These are phyloP conservation scores for Penicillium coffeae DNA, from an alignment of 495 filamentous ascomycete genomes.

Conservation along the genomic window DNA sequence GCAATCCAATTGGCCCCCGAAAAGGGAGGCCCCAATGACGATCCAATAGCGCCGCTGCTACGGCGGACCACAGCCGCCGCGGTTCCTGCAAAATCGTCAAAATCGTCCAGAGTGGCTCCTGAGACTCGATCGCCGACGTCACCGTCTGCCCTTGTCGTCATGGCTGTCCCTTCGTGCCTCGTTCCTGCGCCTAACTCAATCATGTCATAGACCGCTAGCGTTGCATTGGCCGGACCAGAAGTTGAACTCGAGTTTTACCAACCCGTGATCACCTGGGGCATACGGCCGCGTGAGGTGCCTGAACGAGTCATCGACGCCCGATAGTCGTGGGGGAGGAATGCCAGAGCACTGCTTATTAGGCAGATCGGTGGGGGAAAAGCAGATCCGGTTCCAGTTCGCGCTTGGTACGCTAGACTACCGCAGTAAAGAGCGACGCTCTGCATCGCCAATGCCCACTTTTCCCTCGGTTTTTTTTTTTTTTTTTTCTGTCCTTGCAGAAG, in stretches of 20 bases:
- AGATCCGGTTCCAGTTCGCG: background rate
- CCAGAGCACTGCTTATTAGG: conserved; percentile 19
- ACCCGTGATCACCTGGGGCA: background rate
- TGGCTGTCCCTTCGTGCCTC: conserved; percentile 1
- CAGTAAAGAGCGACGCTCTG: background rate
- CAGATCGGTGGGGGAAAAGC: conserved; percentile 13
- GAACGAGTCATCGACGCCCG: conserved; percentile 4
- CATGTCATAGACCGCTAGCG: conserved; percentile 13
- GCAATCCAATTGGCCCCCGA: conserved; percentile 7
- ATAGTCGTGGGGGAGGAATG: conserved; percentile 16
- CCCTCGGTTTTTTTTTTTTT: too few relatives aligned
- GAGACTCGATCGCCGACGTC: conserved; percentile 28
- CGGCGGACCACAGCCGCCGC: background rate
- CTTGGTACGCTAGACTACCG: conserved; percentile 1
- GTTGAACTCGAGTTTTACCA: background rate
- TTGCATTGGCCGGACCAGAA: conserved; percentile 7
- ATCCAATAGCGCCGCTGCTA: conserved; percentile 12
- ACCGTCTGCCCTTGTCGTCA: conserved; percentile 26
- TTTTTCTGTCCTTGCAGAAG: too few relatives aligned
- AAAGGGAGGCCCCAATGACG: background rate
- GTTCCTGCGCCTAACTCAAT: conserved; percentile 13
- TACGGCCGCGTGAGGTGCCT: background rate
- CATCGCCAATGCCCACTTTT: background rate
- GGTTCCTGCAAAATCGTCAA: background rate
- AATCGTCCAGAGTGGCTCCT: too few relatives aligned